Evolutionary conservation across 352 stramenopile species (phyloP).

Genomic region (Globisporangium iwayamae): DNA sequence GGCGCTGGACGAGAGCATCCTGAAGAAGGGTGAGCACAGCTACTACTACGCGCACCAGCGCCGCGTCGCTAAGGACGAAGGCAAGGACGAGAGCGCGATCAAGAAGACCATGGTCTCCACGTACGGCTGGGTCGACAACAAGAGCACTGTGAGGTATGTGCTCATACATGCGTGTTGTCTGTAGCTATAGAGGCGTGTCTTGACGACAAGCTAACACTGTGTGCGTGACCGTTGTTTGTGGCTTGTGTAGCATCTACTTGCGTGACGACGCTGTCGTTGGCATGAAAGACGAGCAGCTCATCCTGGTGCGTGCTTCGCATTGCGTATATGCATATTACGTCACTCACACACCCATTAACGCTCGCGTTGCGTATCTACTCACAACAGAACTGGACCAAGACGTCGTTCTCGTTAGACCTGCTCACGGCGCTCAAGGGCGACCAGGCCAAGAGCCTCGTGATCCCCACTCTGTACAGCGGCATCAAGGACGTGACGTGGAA

Average conservation of each 20-base stretch:
- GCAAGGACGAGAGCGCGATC: slow-evolving; percentile 15
- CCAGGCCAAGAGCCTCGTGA: slow-evolving; percentile 62
- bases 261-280: slow-evolving; percentile 49
- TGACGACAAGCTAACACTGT: neutral
- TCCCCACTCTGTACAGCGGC: slow-evolving; percentile 62
- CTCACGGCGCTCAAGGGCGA: slow-evolving; percentile 32
- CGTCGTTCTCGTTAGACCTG: slow-evolving; percentile 72
- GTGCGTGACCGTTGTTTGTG: neutral
- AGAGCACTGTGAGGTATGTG: slow-evolving; percentile 52
- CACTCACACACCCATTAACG: neutral
- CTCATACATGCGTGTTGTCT: neutral
- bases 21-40: slow-evolving; percentile 73
- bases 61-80: slow-evolving; percentile 23
- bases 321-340: neutral
- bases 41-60: slow-evolving; percentile 82
- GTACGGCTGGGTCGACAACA: slow-evolving; percentile 78
- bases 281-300: slow-evolving; percentile 57
- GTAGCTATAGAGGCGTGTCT: neutral
- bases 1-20: slow-evolving; percentile 55
- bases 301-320: slow-evolving; percentile 39
- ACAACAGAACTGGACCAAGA: slow-evolving; percentile 72
- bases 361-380: neutral
- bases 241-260: slow-evolving; percentile 60
- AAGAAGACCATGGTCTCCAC: slow-evolving; percentile 64
- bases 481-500: slow-evolving; percentile 69